Percentiles rank a stretch among this genome's conserved stretches.
These are phyloP conservation scores for Stentor roeselii DNA, from an alignment of 73 alveolate species.

Conservation along the genomic window DNA sequence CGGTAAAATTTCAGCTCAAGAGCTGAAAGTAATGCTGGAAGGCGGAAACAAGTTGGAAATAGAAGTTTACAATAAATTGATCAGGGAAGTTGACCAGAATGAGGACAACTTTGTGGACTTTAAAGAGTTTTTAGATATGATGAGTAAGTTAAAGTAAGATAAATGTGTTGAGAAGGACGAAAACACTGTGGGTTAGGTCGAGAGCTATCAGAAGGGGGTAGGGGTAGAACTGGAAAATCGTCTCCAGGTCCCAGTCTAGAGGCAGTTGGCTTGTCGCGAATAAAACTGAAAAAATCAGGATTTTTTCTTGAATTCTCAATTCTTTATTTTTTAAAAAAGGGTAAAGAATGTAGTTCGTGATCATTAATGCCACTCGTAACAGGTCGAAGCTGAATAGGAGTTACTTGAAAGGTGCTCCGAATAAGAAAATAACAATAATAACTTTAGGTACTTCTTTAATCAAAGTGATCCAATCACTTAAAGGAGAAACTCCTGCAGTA, in stretches of 20 bases:
- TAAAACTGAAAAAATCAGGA: background rate
- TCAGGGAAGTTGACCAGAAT: too few species aligned
- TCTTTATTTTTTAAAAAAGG: background rate
- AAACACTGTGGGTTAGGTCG: background rate
- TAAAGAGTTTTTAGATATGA: background rate
- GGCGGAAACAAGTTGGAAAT: constrained; percentile 30
- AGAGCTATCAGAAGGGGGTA: background rate
- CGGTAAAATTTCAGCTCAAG: constrained; percentile 62
- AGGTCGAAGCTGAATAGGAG: background rate
- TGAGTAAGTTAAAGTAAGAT: background rate
- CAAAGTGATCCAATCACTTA: background rate
- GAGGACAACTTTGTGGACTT: background rate
- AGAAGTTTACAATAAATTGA: too few species aligned
- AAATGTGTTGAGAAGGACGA: background rate
- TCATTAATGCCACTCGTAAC: background rate
- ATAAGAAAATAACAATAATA: too few species aligned
- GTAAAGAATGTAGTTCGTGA: background rate
- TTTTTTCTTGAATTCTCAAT: background rate
- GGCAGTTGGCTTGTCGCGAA: background rate
- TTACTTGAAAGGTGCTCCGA: background rate
- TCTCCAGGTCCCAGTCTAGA: constrained; percentile 3
- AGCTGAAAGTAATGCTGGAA: constrained; percentile 59
- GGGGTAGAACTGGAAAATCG: background rate
- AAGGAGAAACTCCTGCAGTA: background rate
- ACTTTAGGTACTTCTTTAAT: background rate